Conservation (phyloP, 2,329 filamentous ascomycete species). For the Xylaria sp. region DNA sequence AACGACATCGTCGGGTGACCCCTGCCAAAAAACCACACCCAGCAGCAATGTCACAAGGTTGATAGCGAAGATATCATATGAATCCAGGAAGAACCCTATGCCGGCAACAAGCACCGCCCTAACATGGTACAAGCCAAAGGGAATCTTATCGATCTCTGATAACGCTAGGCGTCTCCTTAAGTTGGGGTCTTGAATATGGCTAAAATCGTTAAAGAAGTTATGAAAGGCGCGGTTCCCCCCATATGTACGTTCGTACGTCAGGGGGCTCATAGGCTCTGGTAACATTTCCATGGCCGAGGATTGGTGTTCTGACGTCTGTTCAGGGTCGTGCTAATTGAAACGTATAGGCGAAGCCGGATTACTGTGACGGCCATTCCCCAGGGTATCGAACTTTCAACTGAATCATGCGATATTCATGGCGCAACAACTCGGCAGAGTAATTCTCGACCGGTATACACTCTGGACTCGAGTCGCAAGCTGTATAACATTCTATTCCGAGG, state of each 20-base stretch:
- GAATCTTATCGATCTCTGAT: conserved; percentile 79
- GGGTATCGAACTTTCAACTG: conserved; percentile 10
- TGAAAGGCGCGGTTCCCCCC: conserved; percentile 74
- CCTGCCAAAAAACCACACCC: conserved; percentile 77
- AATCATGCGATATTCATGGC: conserved; percentile 21
- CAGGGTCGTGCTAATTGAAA: not conserved
- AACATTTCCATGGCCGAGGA: conserved; percentile 45
- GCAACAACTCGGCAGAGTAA: conserved; percentile 2
- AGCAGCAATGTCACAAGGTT: conserved; percentile 74
- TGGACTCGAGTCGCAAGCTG: not conserved
- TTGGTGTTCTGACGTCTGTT: not conserved
- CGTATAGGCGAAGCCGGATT: not conserved
- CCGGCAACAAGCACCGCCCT: conserved; percentile 77
- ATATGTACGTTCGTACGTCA: conserved; percentile 50
- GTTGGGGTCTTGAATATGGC: conserved; percentile 73
- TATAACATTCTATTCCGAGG: not conserved
- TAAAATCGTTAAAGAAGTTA: conserved; percentile 75
- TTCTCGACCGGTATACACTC: conserved; percentile 1
- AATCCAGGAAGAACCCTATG: conserved; percentile 83
- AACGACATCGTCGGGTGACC: conserved; percentile 41
- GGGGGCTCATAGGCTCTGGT: conserved; percentile 48
- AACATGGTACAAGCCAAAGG: conserved; percentile 78
- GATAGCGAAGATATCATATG: conserved; percentile 83
- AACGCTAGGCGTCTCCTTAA: conserved; percentile 76
- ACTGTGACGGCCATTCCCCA: conserved; percentile 9